Base-by-base conservation (phyloP, 2,329 filamentous ascomycete species). In the Golovinomyces cichoracearum region DNA sequence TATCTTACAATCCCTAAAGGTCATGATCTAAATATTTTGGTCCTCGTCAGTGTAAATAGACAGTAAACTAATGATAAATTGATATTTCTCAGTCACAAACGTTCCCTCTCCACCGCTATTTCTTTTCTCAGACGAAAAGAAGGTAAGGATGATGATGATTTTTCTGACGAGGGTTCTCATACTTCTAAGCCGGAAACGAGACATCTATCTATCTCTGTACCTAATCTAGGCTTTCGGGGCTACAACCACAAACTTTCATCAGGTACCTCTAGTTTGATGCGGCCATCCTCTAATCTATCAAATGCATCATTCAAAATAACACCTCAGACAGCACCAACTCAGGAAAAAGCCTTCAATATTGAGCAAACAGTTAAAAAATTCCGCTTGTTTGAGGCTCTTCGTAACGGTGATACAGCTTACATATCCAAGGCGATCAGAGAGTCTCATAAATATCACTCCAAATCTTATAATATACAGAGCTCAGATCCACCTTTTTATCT, bases 351-450 rank as follows among this genome's bases (percentile, higher is more conserved):
- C 3, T 51, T 66, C 53, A 77, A 75, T 22, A 81, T 98, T 50
- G 86, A 98, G 61, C 85, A 93, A 63, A 94, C 88, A 0, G 84
- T 98, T 48, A 77, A 81, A 60, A 86, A 93, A 55, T 98, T 98
- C 64, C 78, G 86, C 55, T 76, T 94, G 44, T 93, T 95, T 60
- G 90, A 95, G 65, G 81, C 86, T 38, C 68, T 98, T 54, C 76
- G 88, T 54, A 90, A 75, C 61, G 90, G 90, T 48, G 88, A 98
- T 62, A 93, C 84, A 0, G 79, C 78, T 13, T 83, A 82, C 33
- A 94, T 98, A 57, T 83, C 83, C 26, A 88, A 80, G 61, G 82
- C 82, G 1, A 82, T 94, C 54, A 72, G 79, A 51, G 80, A 85
- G 51, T 49, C 51, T 10, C 53, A 46, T 23, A 50, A 37, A 63